Evolutionary conservation across 2,329 filamentous ascomycete genomes (phyloP).

Genomic region (Coniochaeta ligniaria): DNA sequence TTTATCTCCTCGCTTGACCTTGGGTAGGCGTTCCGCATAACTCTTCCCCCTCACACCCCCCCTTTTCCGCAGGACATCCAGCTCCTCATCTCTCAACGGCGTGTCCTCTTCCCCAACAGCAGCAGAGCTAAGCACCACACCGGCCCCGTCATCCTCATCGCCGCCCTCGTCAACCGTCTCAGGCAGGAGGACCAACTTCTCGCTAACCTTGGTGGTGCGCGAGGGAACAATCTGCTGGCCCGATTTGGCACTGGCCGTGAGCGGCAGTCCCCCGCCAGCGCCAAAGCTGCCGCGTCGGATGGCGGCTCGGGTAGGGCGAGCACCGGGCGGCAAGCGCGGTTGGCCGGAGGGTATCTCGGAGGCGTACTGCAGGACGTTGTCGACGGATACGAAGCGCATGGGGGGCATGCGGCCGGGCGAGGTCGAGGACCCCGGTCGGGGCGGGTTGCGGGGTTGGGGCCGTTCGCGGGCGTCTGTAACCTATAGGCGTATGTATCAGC

Average conservation of each 20-base stretch:
- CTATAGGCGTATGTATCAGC: constrained; percentile 21
- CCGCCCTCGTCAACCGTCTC: constrained; percentile 62
- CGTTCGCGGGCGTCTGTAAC: constrained; percentile 52
- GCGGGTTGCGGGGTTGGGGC: constrained; percentile 20
- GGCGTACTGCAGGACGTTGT: constrained; percentile 89
- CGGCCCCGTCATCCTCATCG: constrained; percentile 52
- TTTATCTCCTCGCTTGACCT: constrained; percentile 79
- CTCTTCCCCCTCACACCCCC: constrained; percentile 69
- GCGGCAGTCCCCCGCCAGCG: constrained; percentile 20
- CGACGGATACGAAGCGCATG: constrained; percentile 80
- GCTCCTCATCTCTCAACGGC: constrained; percentile 61
- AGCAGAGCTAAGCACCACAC: constrained; percentile 23
- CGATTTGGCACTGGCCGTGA: constrained; percentile 17
- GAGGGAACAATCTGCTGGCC: constrained; percentile 63
- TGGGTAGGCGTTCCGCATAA: constrained; percentile 88
- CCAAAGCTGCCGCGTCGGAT: constrained; percentile 27
- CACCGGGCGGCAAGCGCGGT: constrained; percentile 62
- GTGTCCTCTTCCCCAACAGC: constrained; percentile 48
- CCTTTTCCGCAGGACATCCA: constrained; percentile 54
- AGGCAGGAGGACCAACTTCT: constrained; percentile 92
- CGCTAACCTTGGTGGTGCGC: constrained; percentile 86
- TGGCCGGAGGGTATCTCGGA: constrained; percentile 95
- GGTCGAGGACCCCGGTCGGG: constrained; percentile 15
- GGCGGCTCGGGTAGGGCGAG: constrained; percentile 37
- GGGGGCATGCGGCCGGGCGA: constrained; percentile 17